phyloP scores from a whole-genome alignment of 2,329 filamentous ascomycete genomes.

The Diaporthe caulivora region DNA sequence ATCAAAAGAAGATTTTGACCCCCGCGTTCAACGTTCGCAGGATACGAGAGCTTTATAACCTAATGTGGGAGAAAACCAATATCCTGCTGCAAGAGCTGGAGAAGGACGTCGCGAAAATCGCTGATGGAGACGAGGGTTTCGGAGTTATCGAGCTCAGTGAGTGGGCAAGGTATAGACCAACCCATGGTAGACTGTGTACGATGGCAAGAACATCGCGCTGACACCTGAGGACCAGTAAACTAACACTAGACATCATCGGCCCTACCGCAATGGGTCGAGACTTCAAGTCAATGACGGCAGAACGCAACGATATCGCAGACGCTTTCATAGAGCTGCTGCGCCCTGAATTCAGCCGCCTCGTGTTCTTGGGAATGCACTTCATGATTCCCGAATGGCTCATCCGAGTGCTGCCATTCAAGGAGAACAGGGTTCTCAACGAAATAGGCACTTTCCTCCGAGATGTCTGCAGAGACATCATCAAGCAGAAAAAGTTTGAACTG shows the following conservation, averaged over 20 bases:
- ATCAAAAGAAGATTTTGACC: constrained; percentile 31
- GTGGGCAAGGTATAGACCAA: constrained; percentile 31
- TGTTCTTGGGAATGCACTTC: constrained; percentile 34
- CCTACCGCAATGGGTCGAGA: constrained; percentile 33
- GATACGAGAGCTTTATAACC: constrained; percentile 32
- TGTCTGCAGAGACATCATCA: constrained; percentile 31
- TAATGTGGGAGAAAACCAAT: constrained; percentile 36
- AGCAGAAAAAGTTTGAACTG: constrained; percentile 30
- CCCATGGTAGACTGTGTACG: background rate
- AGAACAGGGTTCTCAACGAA: constrained; percentile 31
- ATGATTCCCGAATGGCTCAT: constrained; percentile 35
- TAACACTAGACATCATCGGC: constrained; percentile 35
- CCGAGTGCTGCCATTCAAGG: constrained; percentile 27
- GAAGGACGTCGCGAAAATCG: constrained; percentile 18
- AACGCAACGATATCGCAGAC: constrained; percentile 26
- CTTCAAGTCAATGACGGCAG: constrained; percentile 29
- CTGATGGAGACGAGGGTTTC: constrained; percentile 11
- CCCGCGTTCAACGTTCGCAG: constrained; percentile 26
- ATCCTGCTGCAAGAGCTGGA: constrained; percentile 30
- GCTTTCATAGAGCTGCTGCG: constrained; percentile 33
- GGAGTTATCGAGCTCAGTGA: constrained; percentile 33
- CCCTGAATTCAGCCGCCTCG: constrained; percentile 30
- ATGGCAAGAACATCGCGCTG: background rate
- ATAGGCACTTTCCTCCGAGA: constrained; percentile 31
- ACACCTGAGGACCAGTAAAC: background rate